phyloP scores from a whole-genome alignment of 305 asterid genomes.

The Striga hermonthica region DNA sequence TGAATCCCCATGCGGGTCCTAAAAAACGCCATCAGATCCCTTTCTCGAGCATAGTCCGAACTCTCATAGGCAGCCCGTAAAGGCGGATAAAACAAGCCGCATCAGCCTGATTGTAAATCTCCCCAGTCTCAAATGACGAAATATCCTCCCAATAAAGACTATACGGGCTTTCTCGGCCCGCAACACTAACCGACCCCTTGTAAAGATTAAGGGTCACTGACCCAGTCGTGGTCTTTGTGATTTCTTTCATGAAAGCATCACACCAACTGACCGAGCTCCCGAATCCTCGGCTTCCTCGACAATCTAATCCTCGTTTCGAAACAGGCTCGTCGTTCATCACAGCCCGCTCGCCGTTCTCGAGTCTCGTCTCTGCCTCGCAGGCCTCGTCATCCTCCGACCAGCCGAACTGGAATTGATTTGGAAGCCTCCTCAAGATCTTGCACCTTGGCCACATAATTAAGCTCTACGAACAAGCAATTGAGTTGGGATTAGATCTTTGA shows the following conservation, averaged over 20 bases:
- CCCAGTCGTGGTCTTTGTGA: slow-evolving; percentile 72
- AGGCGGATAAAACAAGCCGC: slow-evolving; percentile 92
- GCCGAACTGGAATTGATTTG: too few species aligned
- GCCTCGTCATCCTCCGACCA: too few species aligned
- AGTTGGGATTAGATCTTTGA: too few species aligned
- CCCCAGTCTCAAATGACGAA: slow-evolving; percentile 90
- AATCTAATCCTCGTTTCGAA: too few species aligned
- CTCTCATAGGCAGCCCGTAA: slow-evolving; percentile 85
- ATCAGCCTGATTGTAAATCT: slow-evolving; percentile 86
- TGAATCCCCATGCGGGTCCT: too few species aligned
- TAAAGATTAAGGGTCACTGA: slow-evolving; percentile 78
- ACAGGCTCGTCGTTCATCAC: too few species aligned
- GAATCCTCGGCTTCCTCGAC: too few species aligned
- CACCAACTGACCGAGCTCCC: slow-evolving; percentile 81
- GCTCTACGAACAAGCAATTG: too few species aligned
- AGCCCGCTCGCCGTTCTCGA: too few species aligned
- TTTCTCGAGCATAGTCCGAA: slow-evolving; percentile 90
- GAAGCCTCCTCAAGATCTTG: too few species aligned
- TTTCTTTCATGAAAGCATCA: slow-evolving; percentile 92
- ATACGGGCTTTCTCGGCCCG: slow-evolving; percentile 71
- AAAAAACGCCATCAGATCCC: slow-evolving; percentile 48
- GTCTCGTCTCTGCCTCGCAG: too few species aligned
- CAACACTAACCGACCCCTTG: slow-evolving; percentile 67
- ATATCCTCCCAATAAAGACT: slow-evolving; percentile 85
- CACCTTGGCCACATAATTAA: too few species aligned